phyloP scores from a whole-genome alignment of 2,329 filamentous ascomycete species.

The Alternaria infectoria region DNA sequence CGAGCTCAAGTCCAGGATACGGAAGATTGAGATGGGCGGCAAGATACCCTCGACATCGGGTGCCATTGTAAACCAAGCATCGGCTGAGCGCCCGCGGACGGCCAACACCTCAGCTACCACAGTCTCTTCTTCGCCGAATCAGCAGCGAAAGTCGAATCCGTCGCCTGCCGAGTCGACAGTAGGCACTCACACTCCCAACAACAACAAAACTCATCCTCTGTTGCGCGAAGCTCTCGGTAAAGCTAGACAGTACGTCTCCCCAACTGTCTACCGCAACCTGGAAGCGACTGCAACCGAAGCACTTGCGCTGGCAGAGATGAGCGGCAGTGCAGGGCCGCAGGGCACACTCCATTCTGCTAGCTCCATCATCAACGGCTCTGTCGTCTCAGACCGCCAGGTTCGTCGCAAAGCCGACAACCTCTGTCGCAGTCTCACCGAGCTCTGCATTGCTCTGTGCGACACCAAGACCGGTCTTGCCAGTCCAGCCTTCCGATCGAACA shows the following conservation, averaged over 20 bases:
- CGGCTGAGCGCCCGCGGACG: constrained; percentile 83
- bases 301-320: constrained; percentile 76
- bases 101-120: constrained; percentile 92
- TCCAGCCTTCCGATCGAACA: constrained; percentile 36
- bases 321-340: constrained; percentile 73
- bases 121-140: constrained; percentile 86
- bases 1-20: constrained; percentile 91
- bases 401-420: constrained; percentile 90
- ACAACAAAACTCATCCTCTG: constrained; percentile 74
- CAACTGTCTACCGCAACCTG: constrained; percentile 77
- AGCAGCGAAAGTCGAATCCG: constrained; percentile 61
- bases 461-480: constrained; percentile 38
- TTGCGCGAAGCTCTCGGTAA: constrained; percentile 82
- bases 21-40: constrained; percentile 85
- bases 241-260: constrained; percentile 71
- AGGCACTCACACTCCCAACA: constrained; percentile 54
- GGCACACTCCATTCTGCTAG: constrained; percentile 67
- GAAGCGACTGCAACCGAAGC: constrained; percentile 85
- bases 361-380: constrained; percentile 65
- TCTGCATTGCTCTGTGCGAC: constrained; percentile 77
- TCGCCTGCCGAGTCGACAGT: constrained; percentile 51
- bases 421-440: constrained; percentile 89
- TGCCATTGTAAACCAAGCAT: constrained; percentile 68
- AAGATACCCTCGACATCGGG: constrained; percentile 84
- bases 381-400: constrained; percentile 78